Conservation (phyloP, 768 basidiomycete genomes). For the Amanita phalloides region DNA sequence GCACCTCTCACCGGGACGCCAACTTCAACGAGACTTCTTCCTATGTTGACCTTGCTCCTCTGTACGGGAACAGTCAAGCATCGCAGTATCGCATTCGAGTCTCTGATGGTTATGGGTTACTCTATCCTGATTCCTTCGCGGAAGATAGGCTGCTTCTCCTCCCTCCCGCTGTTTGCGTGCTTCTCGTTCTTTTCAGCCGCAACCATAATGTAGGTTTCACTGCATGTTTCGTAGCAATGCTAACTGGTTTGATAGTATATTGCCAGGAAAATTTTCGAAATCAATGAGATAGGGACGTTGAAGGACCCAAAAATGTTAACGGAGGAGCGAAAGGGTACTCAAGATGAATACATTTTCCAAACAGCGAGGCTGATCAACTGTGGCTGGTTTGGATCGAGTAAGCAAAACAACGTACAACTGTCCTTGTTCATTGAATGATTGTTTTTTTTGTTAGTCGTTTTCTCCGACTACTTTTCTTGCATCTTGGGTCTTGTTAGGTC, state of each 20-base stretch:
- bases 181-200: constrained; percentile 84
- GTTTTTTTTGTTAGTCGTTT: constrained; percentile 34
- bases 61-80: constrained; percentile 67
- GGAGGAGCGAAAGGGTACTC: constrained; percentile 21
- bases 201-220: constrained; percentile 65
- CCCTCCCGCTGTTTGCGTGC: constrained; percentile 63
- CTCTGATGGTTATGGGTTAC: constrained; percentile 52
- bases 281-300: constrained; percentile 68
- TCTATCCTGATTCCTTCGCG: constrained; percentile 65
- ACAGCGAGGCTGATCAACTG: constrained; percentile 70
- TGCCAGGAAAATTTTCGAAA: constrained; percentile 62
- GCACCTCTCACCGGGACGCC: constrained; percentile 56
- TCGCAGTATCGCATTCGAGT: constrained; percentile 47
- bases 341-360: constrained; percentile 80
- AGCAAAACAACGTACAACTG: background rate
- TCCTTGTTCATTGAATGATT: constrained; percentile 3
- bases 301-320: constrained; percentile 39
- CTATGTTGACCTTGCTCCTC: constrained; percentile 75
- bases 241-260: constrained; percentile 48
- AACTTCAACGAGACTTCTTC: constrained; percentile 79
- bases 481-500: constrained; percentile 73
- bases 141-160: constrained; percentile 71
- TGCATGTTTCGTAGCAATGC: background rate
- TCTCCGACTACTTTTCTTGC: constrained; percentile 73
- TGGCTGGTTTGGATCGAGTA: constrained; percentile 62